Evolutionary conservation across 345 rosid species (phyloP).

Genomic region (Populus ilicifolia): DNA sequence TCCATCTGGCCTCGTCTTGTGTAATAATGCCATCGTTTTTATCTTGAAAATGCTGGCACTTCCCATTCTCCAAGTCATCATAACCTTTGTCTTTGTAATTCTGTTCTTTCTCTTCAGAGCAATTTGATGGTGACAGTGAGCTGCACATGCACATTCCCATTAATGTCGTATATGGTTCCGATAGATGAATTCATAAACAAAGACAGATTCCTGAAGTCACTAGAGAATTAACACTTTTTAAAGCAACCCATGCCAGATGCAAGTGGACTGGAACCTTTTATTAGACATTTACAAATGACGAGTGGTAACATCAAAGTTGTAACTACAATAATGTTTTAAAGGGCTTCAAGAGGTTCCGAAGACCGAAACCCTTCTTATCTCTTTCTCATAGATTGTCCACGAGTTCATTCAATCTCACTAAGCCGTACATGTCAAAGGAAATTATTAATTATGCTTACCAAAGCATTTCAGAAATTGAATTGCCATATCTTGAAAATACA

Average conservation of each 20-base stretch:
- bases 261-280: too few relatives aligned
- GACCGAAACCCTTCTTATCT: background rate
- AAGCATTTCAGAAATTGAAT: too few relatives aligned
- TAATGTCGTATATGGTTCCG: background rate
- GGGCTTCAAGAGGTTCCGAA: background rate
- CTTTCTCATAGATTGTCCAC: too few relatives aligned
- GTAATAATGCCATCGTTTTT: conserved; percentile 6
- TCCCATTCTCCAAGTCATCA: conserved; percentile 26
- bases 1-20: conserved; percentile 9
- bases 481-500: too few relatives aligned
- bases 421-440: too few relatives aligned
- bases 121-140: conserved; percentile 19
- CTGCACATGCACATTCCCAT: conserved; percentile 34
- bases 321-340: background rate
- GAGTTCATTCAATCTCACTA: too few relatives aligned
- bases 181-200: background rate
- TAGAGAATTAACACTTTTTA: background rate
- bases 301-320: background rate
- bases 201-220: too few relatives aligned
- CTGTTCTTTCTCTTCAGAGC: conserved; percentile 10
- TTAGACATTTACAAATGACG: too few relatives aligned
- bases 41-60: background rate
- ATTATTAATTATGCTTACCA: too few relatives aligned
- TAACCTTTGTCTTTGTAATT: conserved; percentile 11
- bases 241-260: too few relatives aligned